Conservation (phyloP, 306 rosid species). For the Alnus glutinosa region DNA sequence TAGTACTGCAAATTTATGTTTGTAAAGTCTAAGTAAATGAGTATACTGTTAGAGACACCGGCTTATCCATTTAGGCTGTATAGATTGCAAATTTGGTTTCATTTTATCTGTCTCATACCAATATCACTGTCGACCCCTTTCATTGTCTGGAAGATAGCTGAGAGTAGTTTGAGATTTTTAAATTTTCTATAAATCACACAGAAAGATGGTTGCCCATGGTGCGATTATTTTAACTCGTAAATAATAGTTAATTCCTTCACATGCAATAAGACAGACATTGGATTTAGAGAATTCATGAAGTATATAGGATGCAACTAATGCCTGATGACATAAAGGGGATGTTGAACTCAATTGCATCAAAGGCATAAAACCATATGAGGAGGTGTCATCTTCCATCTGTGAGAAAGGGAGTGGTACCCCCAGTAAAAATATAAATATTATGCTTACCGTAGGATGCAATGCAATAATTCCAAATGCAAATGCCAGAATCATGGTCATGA, state of each 20-base stretch:
- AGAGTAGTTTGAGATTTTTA: conserved; percentile 2
- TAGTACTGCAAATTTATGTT: background rate
- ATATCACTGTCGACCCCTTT: background rate
- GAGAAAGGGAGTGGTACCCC: too few relatives aligned
- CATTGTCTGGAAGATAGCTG: conserved; percentile 7
- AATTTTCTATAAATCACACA: background rate
- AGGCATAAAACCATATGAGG: background rate
- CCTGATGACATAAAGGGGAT: background rate
- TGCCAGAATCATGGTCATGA: conserved; percentile 86
- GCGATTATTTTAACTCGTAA: background rate
- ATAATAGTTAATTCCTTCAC: conserved; percentile 10
- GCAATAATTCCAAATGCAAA: conserved; percentile 70
- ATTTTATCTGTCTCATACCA: background rate
- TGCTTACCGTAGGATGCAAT: conserved; percentile 75
- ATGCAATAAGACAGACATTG: conserved; percentile 2
- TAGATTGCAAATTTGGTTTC: background rate
- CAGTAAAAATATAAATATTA: background rate
- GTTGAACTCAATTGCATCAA: background rate
- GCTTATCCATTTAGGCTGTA: background rate
- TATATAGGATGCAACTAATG: conserved; percentile 6
- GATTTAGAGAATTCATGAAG: background rate
- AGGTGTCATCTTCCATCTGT: background rate
- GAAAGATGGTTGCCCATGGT: background rate
- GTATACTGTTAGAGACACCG: background rate
- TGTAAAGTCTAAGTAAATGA: background rate